A percentile compares a stretch with the other conserved stretches of the same genome.
Conservation (phyloP, 805 yeast genomes). For the Teunomyces pallodes region DNA sequence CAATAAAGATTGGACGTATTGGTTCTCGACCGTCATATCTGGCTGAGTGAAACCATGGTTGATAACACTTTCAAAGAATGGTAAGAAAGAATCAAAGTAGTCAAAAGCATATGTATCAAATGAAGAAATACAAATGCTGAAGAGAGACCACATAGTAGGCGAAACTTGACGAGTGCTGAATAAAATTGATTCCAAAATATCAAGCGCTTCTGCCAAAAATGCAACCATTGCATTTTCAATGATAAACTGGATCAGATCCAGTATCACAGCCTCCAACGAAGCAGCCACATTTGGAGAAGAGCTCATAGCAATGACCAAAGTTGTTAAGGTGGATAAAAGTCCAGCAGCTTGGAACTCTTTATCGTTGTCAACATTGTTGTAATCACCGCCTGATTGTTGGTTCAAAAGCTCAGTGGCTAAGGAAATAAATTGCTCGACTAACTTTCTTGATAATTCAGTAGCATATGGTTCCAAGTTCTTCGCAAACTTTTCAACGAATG, state of each 20-base stretch:
- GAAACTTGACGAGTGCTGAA: conserved; percentile 54
- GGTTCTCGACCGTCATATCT: conserved; percentile 34
- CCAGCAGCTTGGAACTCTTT: conserved; percentile 46
- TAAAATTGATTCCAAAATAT: conserved; percentile 49
- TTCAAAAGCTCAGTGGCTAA: conserved; percentile 59
- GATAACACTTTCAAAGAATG: conserved; percentile 56
- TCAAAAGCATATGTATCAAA: conserved; percentile 61
- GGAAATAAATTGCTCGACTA: conserved; percentile 71
- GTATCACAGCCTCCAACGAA: conserved; percentile 31
- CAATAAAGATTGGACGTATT: conserved; percentile 37
- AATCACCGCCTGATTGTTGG: conserved; percentile 14
- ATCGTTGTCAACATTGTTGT: conserved; percentile 24
- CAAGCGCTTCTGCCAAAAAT: conserved; percentile 38
- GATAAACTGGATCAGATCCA: conserved; percentile 32
- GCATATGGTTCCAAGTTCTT: conserved; percentile 69
- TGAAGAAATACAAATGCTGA: conserved; percentile 46
- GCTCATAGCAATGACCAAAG: conserved; percentile 43
- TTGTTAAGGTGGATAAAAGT: conserved; percentile 39
- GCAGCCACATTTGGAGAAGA: conserved; percentile 37
- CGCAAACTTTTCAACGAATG: conserved; percentile 43
- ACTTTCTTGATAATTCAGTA: conserved; percentile 46
- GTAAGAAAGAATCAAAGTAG: conserved; percentile 53
- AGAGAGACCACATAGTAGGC: conserved; percentile 53
- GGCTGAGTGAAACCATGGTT: conserved; percentile 46
- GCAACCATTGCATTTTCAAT: conserved; percentile 39